Conservation (phyloP, 2,329 filamentous ascomycete genomes). For the Xylariaceae sp. region DNA sequence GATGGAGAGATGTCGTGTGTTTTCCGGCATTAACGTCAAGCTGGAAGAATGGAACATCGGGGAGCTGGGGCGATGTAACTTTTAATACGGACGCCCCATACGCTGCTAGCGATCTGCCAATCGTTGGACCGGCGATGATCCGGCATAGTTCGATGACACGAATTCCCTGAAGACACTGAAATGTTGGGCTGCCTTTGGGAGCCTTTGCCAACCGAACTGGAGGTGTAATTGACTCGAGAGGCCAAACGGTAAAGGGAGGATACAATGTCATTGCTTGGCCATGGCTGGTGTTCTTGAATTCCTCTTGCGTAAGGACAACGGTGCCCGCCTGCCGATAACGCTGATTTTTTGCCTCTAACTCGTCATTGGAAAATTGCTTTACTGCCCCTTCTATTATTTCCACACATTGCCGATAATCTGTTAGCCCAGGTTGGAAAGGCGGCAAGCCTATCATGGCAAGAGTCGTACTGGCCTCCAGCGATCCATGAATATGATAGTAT, state of each 20-base stretch:
- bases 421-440: constrained; percentile 58
- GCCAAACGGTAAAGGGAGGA: constrained; percentile 49
- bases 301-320: constrained; percentile 55
- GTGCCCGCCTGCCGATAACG: constrained; percentile 58
- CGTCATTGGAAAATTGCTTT: constrained; percentile 48
- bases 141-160: constrained; percentile 73
- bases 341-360: constrained; percentile 59
- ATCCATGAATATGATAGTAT: constrained; percentile 75
- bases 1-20: constrained; percentile 61
- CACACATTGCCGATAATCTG: constrained; percentile 58
- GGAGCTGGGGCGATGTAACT: constrained; percentile 64
- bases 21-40: constrained; percentile 72
- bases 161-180: constrained; percentile 53
- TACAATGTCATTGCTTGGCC: constrained; percentile 41
- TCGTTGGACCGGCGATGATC: constrained; percentile 73
- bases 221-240: constrained; percentile 49
- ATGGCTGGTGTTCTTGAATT: constrained; percentile 57
- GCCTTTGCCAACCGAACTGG: constrained; percentile 39
- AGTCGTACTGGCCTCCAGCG: constrained; percentile 67
- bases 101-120: constrained; percentile 69
- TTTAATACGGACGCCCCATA: constrained; percentile 74
- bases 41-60: constrained; percentile 70
- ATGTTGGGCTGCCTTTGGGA: constrained; percentile 30
- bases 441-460: constrained; percentile 68
- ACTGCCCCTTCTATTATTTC: constrained; percentile 59